Base-by-base conservation (phyloP, 2,329 filamentous ascomycete species). In the Aspergillus sojae region DNA sequence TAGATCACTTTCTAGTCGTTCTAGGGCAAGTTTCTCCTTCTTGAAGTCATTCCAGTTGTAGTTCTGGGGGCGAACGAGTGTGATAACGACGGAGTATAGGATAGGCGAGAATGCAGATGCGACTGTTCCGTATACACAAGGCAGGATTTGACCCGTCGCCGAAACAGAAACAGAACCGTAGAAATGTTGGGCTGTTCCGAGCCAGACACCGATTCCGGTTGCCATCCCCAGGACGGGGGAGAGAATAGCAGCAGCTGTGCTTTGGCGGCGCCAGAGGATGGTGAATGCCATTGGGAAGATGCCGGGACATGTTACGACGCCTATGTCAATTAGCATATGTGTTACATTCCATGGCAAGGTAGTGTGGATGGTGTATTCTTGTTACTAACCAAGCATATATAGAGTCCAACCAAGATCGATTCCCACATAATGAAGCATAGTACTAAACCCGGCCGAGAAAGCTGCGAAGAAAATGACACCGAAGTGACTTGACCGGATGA, bases 211-310 rank as follows among this genome's bases (percentile, higher is more conserved):
- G 6, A 87, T 76, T 0, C 84, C 84, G 0, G 83, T 84, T 0
- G 75, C 77, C 65, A 86, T 77, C 0, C 85, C 84, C 0, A 86
- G 70, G 0, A 86, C 67, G 0, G 85, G 84, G 0, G 84, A 79
- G 4, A 83, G 70, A 16, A 86, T 81, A 1, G 84, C 84, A 0
- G 84, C 84, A 0, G 74, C 71, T 57, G 77, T 81, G 53, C 78
- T 84, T 68, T 86, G 84, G 12, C 78, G 77, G 41, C 77, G 78
- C 83, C 84, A 86, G 1, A 86, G 75, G 21, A 86, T 81, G 0
- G 84, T 83, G 60, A 85, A 85, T 0, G 80, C 77, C 6, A 84
- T 85, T 0, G 84, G 84, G 66, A 86, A 82, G 59, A 85, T 84
- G 0, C 83, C 84, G 0, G 84, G 83, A 41, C 83, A 85, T 0